Conservation (phyloP, 2,329 filamentous ascomycete genomes). For the Trichothecium sympodiale region DNA sequence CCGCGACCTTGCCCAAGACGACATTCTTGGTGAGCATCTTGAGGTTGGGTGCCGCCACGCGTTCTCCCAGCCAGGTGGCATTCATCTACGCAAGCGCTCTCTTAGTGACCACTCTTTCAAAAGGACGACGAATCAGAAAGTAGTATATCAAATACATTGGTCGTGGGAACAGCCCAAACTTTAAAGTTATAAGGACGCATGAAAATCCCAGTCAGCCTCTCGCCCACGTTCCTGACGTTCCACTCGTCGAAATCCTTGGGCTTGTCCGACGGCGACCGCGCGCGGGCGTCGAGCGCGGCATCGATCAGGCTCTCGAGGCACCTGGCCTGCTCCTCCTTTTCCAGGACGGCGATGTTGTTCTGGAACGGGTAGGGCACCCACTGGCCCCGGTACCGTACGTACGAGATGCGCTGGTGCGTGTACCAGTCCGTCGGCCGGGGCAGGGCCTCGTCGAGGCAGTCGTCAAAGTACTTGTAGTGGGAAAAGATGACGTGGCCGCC, state of each 20-base stretch:
- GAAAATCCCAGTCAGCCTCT: conserved; percentile 76
- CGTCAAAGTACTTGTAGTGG: conserved; percentile 97
- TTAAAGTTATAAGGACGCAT: conserved; percentile 98
- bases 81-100: conserved; percentile 57
- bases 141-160: conserved; percentile 75
- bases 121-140: conserved; percentile 1
- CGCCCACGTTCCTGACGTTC: conserved; percentile 78
- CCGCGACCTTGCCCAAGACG: conserved; percentile 78
- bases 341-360: conserved; percentile 92
- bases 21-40: conserved; percentile 82
- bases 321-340: conserved; percentile 81
- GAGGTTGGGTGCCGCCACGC: conserved; percentile 82
- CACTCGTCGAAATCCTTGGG: conserved; percentile 89
- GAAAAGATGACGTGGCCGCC: conserved; percentile 92
- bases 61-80: conserved; percentile 88
- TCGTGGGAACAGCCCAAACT: conserved; percentile 90
- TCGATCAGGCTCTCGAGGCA: conserved; percentile 88
- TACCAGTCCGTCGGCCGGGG: conserved; percentile 84
- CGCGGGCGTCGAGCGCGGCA: conserved; percentile 66
- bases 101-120: background rate
- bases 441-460: conserved; percentile 85
- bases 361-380: conserved; percentile 97
- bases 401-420: conserved; percentile 86
- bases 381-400: conserved; percentile 77
- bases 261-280: conserved; percentile 69